These are phyloP conservation scores for Pseudisothecium myosuroides DNA, from an alignment of 225 moss, liverwort and hornwort species.

Conservation along the genomic window DNA sequence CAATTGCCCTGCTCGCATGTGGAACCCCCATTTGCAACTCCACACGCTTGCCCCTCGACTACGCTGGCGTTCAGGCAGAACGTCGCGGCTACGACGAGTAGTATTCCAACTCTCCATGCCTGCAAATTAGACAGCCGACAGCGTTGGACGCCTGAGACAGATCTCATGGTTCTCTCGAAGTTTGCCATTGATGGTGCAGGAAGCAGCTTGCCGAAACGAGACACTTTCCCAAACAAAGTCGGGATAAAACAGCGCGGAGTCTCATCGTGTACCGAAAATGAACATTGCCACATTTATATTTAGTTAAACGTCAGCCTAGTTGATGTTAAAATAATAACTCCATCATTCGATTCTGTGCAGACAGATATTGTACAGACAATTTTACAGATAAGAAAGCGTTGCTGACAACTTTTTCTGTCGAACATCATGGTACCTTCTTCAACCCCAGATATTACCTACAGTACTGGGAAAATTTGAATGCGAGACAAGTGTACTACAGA, in stretches of 20 bases:
- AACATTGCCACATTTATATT: background rate
- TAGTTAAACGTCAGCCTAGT: background rate
- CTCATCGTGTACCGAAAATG: background rate
- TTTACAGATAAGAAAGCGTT: background rate
- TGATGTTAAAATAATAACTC: background rate
- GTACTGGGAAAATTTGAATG: too few relatives aligned
- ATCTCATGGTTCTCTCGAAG: background rate
- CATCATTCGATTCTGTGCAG: background rate
- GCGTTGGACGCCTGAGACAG: background rate
- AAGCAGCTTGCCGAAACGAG: background rate
- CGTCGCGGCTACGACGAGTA: background rate
- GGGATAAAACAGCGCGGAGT: background rate
- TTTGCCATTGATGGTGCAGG: background rate
- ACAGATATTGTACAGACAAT: background rate
- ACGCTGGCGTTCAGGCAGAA: background rate
- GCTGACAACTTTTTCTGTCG: too few relatives aligned
- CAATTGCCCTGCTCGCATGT: background rate
- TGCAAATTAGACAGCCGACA: background rate
- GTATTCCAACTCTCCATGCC: background rate
- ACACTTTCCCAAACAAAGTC: background rate
- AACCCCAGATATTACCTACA: too few relatives aligned
- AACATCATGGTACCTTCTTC: too few relatives aligned
- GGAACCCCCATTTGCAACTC: rapidly evolving
- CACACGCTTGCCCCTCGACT: background rate
- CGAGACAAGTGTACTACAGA: too few relatives aligned